phyloP scores from a whole-genome alignment of 2,329 filamentous ascomycete genomes.

The Ceratocystis colombiana region DNA sequence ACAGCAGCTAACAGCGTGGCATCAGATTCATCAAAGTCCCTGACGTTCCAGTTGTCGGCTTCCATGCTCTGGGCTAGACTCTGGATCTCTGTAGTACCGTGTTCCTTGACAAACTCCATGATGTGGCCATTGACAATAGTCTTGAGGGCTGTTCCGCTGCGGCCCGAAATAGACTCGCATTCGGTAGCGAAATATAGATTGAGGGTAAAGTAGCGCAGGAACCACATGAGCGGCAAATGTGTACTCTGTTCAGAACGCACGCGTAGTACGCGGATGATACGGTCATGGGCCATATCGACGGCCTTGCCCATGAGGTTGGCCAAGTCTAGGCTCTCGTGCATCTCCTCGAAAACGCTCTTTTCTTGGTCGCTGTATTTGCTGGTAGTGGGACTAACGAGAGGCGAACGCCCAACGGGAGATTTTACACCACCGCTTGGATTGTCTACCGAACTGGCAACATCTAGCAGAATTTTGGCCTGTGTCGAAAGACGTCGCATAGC shows the following conservation, averaged over 20 bases:
- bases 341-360: conserved; percentile 53
- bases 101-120: conserved; percentile 62
- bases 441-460: conserved; percentile 68
- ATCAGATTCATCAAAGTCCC: conserved; percentile 59
- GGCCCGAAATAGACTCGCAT: conserved; percentile 73
- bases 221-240: conserved; percentile 55
- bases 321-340: conserved; percentile 67
- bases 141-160: conserved; percentile 65
- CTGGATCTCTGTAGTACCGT: conserved; percentile 63
- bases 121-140: conserved; percentile 73
- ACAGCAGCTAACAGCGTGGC: conserved; percentile 52
- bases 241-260: conserved; percentile 66
- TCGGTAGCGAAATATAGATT: conserved; percentile 78
- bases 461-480: conserved; percentile 88
- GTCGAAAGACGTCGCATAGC: conserved; percentile 74
- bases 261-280: conserved; percentile 63
- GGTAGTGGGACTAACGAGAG: conserved; percentile 42
- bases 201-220: conserved; percentile 71
- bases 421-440: conserved; percentile 34
- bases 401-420: conserved; percentile 43
- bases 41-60: conserved; percentile 67
- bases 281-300: conserved; percentile 70
- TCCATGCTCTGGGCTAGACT: conserved; percentile 68
- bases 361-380: conserved; percentile 37
- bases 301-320: conserved; percentile 68